A percentile compares a stretch with the other conserved stretches of the same genome.
Evolutionary conservation across 257 asterid genomes (phyloP).

Genomic region (Fraxinus excelsior): DNA sequence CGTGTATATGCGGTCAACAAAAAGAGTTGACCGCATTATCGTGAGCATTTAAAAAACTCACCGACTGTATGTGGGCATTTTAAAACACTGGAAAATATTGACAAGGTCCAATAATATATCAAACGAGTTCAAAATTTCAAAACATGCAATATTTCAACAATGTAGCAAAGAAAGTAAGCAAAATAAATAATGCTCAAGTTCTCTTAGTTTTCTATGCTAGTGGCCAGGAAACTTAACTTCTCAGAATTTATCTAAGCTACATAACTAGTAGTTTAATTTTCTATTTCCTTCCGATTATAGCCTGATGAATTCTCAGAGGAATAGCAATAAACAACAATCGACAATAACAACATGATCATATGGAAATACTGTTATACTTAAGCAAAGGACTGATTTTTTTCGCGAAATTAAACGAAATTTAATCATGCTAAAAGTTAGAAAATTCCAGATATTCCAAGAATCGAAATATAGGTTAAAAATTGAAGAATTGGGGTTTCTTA

Average conservation of each 20-base stretch:
- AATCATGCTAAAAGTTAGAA: not conserved
- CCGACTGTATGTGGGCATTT: no score
- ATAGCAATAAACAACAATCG: not conserved
- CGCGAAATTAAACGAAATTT: not conserved
- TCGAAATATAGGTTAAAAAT: not conserved
- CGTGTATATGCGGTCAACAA: no score
- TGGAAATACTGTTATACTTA: not conserved
- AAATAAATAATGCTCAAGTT: not conserved
- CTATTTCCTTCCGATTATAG: not conserved
- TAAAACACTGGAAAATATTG: not conserved
- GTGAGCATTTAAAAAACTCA: no score
- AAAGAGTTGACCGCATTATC: no score
- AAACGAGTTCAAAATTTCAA: not conserved
- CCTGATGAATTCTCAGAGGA: not conserved
- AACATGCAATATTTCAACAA: not conserved
- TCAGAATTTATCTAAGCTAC: not conserved
- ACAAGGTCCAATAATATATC: not conserved
- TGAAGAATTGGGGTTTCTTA: slow-evolving; percentile 26
- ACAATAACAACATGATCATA: not conserved
- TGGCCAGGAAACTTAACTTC: not conserved
- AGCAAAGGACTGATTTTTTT: not conserved
- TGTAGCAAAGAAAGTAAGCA: not conserved
- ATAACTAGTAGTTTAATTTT: not conserved
- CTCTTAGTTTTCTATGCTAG: not conserved
- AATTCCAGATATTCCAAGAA: not conserved